phyloP scores from a whole-genome alignment of 371 early-diverging fungal genomes.

The Mortierella sp. region DNA sequence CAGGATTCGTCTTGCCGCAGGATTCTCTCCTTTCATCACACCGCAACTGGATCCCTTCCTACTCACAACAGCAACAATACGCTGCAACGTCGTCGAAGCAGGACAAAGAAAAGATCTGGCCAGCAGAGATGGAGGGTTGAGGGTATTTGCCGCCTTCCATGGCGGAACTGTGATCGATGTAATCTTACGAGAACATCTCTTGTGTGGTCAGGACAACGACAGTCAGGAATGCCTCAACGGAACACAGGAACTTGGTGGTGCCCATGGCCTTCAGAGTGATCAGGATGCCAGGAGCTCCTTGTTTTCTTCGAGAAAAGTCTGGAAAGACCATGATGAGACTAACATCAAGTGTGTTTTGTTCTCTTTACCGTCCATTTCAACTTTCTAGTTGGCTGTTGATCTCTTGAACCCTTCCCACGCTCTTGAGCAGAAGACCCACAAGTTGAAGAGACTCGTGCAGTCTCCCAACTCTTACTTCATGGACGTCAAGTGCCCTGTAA shows the following conservation, averaged over 20 bases:
- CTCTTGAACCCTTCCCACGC: slow-evolving; percentile 98
- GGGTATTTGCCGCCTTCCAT: background rate
- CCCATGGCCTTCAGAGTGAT: background rate
- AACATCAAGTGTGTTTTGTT: slow-evolving; percentile 20
- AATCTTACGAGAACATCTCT: background rate
- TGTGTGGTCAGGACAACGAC: background rate
- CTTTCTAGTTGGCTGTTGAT: slow-evolving; percentile 95
- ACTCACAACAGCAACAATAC: background rate
- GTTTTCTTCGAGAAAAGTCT: background rate
- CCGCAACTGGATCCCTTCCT: background rate
- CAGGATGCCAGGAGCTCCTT: background rate
- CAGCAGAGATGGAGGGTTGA: background rate
- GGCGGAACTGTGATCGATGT: slow-evolving; percentile 14
- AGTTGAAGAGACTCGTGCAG: slow-evolving; percentile 99
- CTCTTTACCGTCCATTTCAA: background rate
- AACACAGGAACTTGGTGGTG: background rate
- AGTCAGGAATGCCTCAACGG: background rate
- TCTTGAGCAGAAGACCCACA: slow-evolving; percentile 96
- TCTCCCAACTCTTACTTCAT: slow-evolving; percentile 99
- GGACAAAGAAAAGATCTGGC: background rate
- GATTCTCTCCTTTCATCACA: background rate
- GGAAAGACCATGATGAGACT: slow-evolving; percentile 20
- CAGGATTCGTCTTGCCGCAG: background rate
- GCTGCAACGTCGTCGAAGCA: background rate
- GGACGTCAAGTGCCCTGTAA: slow-evolving; percentile 99